These are phyloP conservation scores for Jatropha curcas DNA, from an alignment of 345 rosid genomes.

Conservation along the genomic window DNA sequence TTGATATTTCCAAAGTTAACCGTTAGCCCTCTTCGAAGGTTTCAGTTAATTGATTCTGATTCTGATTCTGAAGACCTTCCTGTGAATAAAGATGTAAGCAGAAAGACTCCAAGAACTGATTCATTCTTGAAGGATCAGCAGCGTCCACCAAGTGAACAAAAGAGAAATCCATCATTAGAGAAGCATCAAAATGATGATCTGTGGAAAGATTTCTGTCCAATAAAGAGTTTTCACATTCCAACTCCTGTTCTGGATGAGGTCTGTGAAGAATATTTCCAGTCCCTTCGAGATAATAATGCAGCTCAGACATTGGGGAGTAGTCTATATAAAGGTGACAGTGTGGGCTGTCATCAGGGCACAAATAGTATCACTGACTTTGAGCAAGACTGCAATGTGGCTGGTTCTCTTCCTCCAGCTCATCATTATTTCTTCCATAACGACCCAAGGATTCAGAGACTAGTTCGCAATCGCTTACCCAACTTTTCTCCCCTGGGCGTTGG, in stretches of 20 bases:
- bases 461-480: slow-evolving; percentile 62
- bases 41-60: slow-evolving; percentile 81
- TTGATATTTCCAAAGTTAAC: slow-evolving; percentile 51
- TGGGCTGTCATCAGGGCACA: slow-evolving; percentile 11
- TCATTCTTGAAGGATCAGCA: slow-evolving; percentile 28
- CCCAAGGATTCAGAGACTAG: slow-evolving; percentile 61
- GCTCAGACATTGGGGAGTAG: slow-evolving; percentile 30
- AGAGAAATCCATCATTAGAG: slow-evolving; percentile 30
- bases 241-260: slow-evolving; percentile 87
- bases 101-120: slow-evolving; percentile 33
- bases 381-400: slow-evolving; percentile 36
- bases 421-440: slow-evolving; percentile 73
- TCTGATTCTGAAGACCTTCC: slow-evolving; percentile 57
- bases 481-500: slow-evolving; percentile 55
- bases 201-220: slow-evolving; percentile 66
- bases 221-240: slow-evolving; percentile 40
- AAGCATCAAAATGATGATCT: slow-evolving; percentile 44
- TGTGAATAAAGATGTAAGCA: slow-evolving; percentile 21
- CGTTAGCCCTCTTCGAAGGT: slow-evolving; percentile 79
- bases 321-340: slow-evolving; percentile 19
- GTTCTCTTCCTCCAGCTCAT: slow-evolving; percentile 69
- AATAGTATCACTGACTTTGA: slow-evolving; percentile 28
- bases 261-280: slow-evolving; percentile 71
- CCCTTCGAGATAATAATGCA: slow-evolving; percentile 39
- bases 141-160: slow-evolving; percentile 32